Percentiles rank a stretch among this genome's conserved stretches.
phyloP scores from a whole-genome alignment of 495 filamentous ascomycete species.

The Penicillium paxilli region DNA sequence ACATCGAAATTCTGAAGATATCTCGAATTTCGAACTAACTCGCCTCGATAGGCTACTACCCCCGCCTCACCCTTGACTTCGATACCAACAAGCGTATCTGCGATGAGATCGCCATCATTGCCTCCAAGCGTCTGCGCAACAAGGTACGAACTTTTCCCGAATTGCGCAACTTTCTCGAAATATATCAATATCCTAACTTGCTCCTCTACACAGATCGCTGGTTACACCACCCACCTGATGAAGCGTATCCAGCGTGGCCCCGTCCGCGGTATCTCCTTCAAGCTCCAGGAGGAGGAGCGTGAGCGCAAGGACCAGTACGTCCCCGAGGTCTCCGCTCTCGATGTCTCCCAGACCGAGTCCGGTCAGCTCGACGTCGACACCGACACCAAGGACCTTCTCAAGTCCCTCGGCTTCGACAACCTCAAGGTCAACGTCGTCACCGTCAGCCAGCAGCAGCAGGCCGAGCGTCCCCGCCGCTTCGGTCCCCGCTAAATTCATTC shows the following conservation, averaged over 20 bases:
- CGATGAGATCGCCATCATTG: constrained; percentile 99
- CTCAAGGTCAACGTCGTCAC: constrained; percentile 93
- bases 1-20: neutral
- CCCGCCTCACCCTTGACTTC: constrained; percentile 97
- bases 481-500: constrained; percentile 44
- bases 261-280: constrained; percentile 99
- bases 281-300: constrained; percentile 99
- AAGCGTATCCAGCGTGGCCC: constrained; percentile 99
- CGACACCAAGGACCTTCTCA: constrained; percentile 98
- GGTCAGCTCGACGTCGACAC: constrained; percentile 91
- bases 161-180: neutral
- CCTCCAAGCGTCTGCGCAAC: constrained; percentile 96
- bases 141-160: constrained; percentile 61
- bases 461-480: constrained; percentile 72
- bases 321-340: constrained; percentile 95
- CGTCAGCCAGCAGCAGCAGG: constrained; percentile 82
- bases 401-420: constrained; percentile 95
- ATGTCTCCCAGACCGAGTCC: constrained; percentile 89
- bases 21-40: neutral
- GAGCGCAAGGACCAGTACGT: constrained; percentile 99
- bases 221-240: constrained; percentile 90
- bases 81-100: constrained; percentile 99
- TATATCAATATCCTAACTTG: constrained; percentile 8
- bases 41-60: constrained; percentile 67
- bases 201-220: constrained; percentile 71